These are phyloP conservation scores for Fusarium verrucosum DNA, from an alignment of 2,329 filamentous ascomycete genomes.

Conservation along the genomic window DNA sequence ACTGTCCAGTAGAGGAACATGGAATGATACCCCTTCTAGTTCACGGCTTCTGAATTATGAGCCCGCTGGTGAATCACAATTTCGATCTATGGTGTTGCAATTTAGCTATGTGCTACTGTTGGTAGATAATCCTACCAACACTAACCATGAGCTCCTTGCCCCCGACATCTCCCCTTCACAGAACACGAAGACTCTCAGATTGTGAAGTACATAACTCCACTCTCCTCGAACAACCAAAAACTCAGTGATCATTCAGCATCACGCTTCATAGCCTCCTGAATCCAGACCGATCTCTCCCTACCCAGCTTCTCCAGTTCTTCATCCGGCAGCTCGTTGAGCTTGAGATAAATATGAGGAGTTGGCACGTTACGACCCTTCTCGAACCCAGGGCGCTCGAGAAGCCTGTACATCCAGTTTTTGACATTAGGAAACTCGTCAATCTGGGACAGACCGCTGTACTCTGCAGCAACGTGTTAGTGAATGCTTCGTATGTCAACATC, in stretches of 20 bases:
- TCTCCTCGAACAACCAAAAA: too few species aligned
- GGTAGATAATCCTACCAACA: too few species aligned
- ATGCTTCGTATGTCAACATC: neutral
- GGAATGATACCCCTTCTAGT: too few species aligned
- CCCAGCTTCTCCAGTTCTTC: constrained; percentile 66
- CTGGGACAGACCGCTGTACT: constrained; percentile 52
- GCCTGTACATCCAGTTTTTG: constrained; percentile 77
- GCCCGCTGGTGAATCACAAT: too few species aligned
- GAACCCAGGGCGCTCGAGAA: constrained; percentile 74
- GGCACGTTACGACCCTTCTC: constrained; percentile 82
- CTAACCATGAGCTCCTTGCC: too few species aligned
- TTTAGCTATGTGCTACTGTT: too few species aligned
- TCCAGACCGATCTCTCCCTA: constrained; percentile 65
- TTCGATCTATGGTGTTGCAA: too few species aligned
- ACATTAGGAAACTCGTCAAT: constrained; percentile 79
- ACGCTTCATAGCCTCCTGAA: constrained; percentile 73
- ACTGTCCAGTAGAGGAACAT: neutral
- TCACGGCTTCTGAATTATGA: too few species aligned
- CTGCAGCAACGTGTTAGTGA: neutral
- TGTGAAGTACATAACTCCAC: too few species aligned
- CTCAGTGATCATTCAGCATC: constrained; percentile 54
- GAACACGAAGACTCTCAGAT: too few species aligned
- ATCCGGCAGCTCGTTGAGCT: constrained; percentile 54
- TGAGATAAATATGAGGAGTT: constrained; percentile 67
- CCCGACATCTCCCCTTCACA: too few species aligned